Base-by-base conservation (phyloP, 2,329 filamentous ascomycete species). In the Pseudocercospora cruenta region DNA sequence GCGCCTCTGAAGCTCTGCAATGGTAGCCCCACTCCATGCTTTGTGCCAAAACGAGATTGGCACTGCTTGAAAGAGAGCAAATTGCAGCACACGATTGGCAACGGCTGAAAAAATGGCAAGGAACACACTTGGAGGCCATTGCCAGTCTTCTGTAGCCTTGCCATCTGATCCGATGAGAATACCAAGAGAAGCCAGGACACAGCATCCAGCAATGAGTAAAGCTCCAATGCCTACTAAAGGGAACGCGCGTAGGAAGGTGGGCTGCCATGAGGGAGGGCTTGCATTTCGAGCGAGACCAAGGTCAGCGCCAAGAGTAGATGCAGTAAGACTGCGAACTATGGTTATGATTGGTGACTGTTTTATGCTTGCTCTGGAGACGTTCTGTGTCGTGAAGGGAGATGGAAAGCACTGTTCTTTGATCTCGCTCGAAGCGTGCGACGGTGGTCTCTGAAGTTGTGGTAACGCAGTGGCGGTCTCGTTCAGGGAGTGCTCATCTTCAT, bases 101-200 rank as follows among this genome's bases (percentile, higher is more conserved):
- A 66, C 33, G 5, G 68, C 66, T 1, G 66, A 62, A 12, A 60
- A 62, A 24, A 68, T 70, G 64, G 68, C 68, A 8, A 70, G 58
- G 24, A 58, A 69, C 2, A 69, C 68, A 6, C 59, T 68, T 7
- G 68, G 68, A n/a, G 62, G 63, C 26, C 64, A 62, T 22, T 31
- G 10, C 68, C 68, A 69, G 47, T 36, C 47, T 9, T 51, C 39
- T 4, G 61, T 54, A 22, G 67, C 58, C 28, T 62, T 54, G 2
- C 59, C 55, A 39, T 67, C 31, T 6, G 69, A 70, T 10, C 59
- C 58, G 21, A 69, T 33, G 1, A 70, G 60, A 14, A 70, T 66
- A 3, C 62, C 67, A 8, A 69, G 31, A 21, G 69, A 66, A 33
- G 59, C 53, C 28, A 70, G 64, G 10, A 69, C 31, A 47, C 62